phyloP scores from a whole-genome alignment of 2,329 filamentous ascomycete genomes.

The Aspergillus luchuensis region DNA sequence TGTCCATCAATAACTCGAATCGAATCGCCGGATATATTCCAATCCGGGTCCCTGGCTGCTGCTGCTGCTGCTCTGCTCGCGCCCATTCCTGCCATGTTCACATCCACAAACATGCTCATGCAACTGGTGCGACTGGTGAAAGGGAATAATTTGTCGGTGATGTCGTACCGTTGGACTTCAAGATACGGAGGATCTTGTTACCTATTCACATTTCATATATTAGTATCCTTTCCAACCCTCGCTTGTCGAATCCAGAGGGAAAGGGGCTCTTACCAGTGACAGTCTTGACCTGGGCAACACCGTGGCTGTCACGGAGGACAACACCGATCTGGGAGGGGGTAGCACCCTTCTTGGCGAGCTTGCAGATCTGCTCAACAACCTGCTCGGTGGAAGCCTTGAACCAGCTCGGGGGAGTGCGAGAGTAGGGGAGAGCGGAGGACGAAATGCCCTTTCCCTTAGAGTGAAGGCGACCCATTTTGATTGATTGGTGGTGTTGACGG shows the following conservation, averaged over 20 bases:
- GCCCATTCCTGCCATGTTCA: neutral
- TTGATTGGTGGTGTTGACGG: slow-evolving; percentile 14
- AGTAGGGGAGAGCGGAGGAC: slow-evolving; percentile 94
- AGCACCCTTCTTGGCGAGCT: slow-evolving; percentile 98
- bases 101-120: neutral
- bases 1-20: neutral
- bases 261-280: slow-evolving; percentile 74
- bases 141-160: slow-evolving; percentile 14
- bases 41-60: neutral
- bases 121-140: slow-evolving; percentile 9
- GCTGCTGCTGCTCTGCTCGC: neutral
- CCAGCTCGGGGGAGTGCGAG: slow-evolving; percentile 88
- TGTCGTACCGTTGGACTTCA: slow-evolving; percentile 90
- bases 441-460: slow-evolving; percentile 99
- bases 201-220: slow-evolving; percentile 57
- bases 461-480: slow-evolving; percentile 78
- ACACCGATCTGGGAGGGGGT: slow-evolving; percentile 99
- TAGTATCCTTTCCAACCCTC: slow-evolving; percentile 34
- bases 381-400: slow-evolving; percentile 98
- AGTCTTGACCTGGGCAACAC: slow-evolving; percentile 95
- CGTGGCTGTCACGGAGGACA: slow-evolving; percentile 95
- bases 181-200: slow-evolving; percentile 99
- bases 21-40: slow-evolving; percentile 2
- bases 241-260: too few species aligned
- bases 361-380: slow-evolving; percentile 98